Evolutionary conservation across 2,329 filamentous ascomycete species (phyloP).

Genomic region (Alternaria panax): DNA sequence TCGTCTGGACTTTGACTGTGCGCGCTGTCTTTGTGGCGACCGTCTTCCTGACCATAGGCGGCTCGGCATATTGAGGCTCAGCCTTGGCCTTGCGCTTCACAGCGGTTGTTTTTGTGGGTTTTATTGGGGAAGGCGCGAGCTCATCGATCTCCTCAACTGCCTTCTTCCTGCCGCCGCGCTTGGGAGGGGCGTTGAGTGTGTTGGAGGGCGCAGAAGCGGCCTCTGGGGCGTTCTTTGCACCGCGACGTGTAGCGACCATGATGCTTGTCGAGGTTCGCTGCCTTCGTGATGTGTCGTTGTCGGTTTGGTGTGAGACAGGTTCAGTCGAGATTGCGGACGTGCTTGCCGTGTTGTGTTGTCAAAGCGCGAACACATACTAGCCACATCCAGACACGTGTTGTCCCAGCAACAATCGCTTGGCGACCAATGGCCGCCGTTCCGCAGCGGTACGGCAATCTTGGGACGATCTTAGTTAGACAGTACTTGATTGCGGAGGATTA

Average conservation of each 20-base stretch:
- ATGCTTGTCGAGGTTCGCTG: constrained; percentile 26
- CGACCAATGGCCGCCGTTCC: background rate
- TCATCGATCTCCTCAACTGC: constrained; percentile 30
- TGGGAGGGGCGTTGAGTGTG: constrained; percentile 44
- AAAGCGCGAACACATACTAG: constrained; percentile 25
- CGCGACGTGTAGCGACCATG: constrained; percentile 46
- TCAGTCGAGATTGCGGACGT: constrained; percentile 22
- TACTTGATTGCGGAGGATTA: background rate
- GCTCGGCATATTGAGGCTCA: constrained; percentile 27
- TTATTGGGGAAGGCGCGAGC: constrained; percentile 26
- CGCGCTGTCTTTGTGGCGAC: constrained; percentile 32
- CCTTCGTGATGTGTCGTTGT: constrained; percentile 17
- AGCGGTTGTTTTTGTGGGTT: constrained; percentile 29
- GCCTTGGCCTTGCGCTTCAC: constrained; percentile 30
- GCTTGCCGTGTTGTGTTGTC: constrained; percentile 34
- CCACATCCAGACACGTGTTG: constrained; percentile 18
- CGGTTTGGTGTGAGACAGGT: constrained; percentile 17
- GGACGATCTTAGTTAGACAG: background rate
- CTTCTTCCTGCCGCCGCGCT: constrained; percentile 41
- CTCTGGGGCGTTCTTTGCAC: constrained; percentile 36
- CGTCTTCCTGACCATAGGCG: constrained; percentile 27
- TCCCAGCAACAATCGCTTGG: constrained; percentile 20
- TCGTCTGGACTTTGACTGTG: constrained; percentile 28
- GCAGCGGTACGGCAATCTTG: background rate
- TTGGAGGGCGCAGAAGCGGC: constrained; percentile 29